These are phyloP conservation scores for Leptodontidium sp. DNA, from an alignment of 2,329 filamentous ascomycete species.

Conservation along the genomic window DNA sequence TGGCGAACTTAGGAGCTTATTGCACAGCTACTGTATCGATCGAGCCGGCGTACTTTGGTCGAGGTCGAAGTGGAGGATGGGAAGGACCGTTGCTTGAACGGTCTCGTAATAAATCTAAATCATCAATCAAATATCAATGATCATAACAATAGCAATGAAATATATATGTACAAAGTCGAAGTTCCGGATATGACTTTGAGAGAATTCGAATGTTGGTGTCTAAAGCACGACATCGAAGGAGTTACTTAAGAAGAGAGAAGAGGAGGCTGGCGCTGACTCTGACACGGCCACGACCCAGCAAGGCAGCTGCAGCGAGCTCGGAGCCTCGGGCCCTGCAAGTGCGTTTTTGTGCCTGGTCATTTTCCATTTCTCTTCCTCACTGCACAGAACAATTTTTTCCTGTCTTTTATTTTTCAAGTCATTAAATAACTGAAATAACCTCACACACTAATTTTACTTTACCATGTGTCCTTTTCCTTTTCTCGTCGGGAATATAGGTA, in stretches of 20 bases:
- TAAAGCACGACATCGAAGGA: constrained; percentile 10
- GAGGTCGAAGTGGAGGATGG: background rate
- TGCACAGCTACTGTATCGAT: background rate
- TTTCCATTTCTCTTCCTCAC: background rate
- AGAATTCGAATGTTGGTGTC: background rate
- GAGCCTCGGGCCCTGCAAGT: constrained; percentile 7
- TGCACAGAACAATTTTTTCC: too few species aligned
- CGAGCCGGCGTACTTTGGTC: background rate
- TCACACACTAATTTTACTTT: background rate
- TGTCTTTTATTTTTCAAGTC: background rate
- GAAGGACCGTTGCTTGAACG: constrained; percentile 23
- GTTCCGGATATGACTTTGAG: background rate
- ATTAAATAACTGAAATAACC: background rate
- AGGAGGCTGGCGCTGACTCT: constrained; percentile 10
- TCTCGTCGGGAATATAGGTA: too few species aligned
- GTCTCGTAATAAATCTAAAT: background rate
- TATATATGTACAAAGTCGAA: constrained; percentile 21
- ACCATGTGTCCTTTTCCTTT: background rate
- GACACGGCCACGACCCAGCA: background rate
- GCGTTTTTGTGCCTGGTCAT: background rate
- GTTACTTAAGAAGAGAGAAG: background rate
- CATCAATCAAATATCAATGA: constrained; percentile 11
- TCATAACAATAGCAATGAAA: background rate
- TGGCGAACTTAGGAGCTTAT: constrained; percentile 3
- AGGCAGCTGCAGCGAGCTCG: constrained; percentile 13